Evolutionary conservation across 805 yeast species (phyloP).

Genomic region (Lachancea dasiensis): DNA sequence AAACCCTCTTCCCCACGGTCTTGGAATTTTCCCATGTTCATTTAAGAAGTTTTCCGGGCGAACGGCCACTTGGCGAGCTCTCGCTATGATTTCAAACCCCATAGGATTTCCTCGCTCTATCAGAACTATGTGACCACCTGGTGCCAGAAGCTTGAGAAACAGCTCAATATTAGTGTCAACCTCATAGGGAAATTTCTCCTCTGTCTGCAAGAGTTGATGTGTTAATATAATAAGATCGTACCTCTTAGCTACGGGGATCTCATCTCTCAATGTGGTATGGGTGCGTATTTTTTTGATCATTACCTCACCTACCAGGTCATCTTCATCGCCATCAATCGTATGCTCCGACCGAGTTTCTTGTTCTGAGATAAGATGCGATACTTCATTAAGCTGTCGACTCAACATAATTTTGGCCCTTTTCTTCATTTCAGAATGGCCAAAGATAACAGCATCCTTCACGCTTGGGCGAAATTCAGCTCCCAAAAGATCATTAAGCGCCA

Average conservation of each 20-base stretch:
- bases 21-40: constrained; percentile 59
- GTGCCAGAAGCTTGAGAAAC: constrained; percentile 56
- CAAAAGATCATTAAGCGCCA: constrained; percentile 80
- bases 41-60: constrained; percentile 65
- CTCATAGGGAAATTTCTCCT: constrained; percentile 59
- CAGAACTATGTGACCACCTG: constrained; percentile 73
- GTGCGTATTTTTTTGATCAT: constrained; percentile 50
- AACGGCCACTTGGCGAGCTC: constrained; percentile 86
- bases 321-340: constrained; percentile 23
- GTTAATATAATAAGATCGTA: constrained; percentile 82
- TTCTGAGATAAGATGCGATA: constrained; percentile 14
- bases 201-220: constrained; percentile 63
- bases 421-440: constrained; percentile 70
- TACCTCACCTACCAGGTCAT: constrained; percentile 45
- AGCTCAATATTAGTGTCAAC: constrained; percentile 62
- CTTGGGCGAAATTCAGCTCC: constrained; percentile 56
- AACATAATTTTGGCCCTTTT: constrained; percentile 71
- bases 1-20: constrained; percentile 55
- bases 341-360: constrained; percentile 13
- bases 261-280: constrained; percentile 49
- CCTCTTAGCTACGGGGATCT: constrained; percentile 43
- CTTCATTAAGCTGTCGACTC: constrained; percentile 59
- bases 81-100: constrained; percentile 82
- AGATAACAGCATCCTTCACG: constrained; percentile 63
- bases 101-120: constrained; percentile 85